phyloP scores from a whole-genome alignment of 441 rosid genomes.

The Brassica hybrid region DNA sequence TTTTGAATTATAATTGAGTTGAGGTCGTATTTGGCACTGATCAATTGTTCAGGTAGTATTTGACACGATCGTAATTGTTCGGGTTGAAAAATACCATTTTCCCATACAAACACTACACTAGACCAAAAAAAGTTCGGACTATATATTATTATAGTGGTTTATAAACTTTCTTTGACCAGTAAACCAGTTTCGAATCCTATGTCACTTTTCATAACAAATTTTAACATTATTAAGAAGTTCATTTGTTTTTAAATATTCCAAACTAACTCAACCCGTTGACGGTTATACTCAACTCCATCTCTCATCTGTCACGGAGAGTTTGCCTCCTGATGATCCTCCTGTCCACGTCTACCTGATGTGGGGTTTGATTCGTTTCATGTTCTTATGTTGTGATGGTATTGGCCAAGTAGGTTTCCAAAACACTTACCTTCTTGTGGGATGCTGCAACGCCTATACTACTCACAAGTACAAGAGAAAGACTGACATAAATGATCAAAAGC shows the following conservation, averaged over 20 bases:
- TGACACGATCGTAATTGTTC: too few relatives aligned
- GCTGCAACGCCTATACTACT: conserved; percentile 76
- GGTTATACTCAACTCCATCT: not conserved
- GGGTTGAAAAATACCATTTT: too few relatives aligned
- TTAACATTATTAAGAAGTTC: not conserved
- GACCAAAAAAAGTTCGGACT: too few relatives aligned
- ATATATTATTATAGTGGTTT: not conserved
- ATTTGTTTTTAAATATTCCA: not conserved
- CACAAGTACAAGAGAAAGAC: conserved; percentile 77
- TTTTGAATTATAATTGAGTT: too few relatives aligned
- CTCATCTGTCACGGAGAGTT: not conserved
- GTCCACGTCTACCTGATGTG: conserved; percentile 74
- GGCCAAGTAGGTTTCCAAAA: conserved; percentile 60
- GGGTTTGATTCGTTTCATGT: not conserved
- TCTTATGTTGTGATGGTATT: conserved; percentile 1
- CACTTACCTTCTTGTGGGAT: conserved; percentile 69
- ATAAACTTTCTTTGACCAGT: not conserved
- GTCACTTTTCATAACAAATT: not conserved
- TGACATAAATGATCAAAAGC: conserved; percentile 48
- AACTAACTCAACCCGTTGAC: not conserved
- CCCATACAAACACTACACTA: too few relatives aligned
- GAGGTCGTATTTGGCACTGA: too few relatives aligned
- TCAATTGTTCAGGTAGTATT: too few relatives aligned
- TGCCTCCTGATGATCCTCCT: conserved; percentile 50
- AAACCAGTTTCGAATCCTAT: not conserved